Conservation (phyloP, 176 grass and related monocot genomes). For the Calamus simplicifolius region DNA sequence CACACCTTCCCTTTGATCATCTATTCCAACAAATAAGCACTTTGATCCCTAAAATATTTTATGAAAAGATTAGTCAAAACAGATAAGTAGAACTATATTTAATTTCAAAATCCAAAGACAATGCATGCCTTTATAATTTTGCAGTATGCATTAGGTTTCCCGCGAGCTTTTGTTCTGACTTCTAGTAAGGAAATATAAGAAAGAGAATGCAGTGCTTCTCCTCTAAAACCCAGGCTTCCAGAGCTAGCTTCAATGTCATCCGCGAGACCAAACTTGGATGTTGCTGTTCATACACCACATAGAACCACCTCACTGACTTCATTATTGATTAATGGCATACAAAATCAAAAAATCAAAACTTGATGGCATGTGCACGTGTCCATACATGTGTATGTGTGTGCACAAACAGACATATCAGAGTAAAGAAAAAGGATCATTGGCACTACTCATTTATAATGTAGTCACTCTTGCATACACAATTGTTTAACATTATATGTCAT, state of each 20-base stretch:
- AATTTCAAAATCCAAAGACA: slow-evolving; percentile 15
- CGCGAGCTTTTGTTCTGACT: slow-evolving; percentile 81
- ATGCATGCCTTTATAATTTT: slow-evolving; percentile 79
- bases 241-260: slow-evolving; percentile 15
- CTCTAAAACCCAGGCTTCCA: slow-evolving; percentile 51
- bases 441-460: too few relatives aligned
- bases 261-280: slow-evolving; percentile 46
- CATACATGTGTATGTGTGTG: too few relatives aligned
- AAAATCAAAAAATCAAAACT: too few relatives aligned
- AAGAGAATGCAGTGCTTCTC: slow-evolving; percentile 71
- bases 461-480: too few relatives aligned
- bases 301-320: background rate
- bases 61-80: slow-evolving; percentile 3
- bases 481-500: too few relatives aligned
- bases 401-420: too few relatives aligned
- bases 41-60: slow-evolving; percentile 60
- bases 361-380: too few relatives aligned
- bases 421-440: too few relatives aligned
- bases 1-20: slow-evolving; percentile 82
- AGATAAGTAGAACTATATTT: slow-evolving; percentile 20
- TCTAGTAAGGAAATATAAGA: slow-evolving; percentile 91
- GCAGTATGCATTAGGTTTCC: slow-evolving; percentile 89
- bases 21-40: slow-evolving; percentile 84
- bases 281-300: slow-evolving; percentile 33
- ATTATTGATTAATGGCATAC: too few relatives aligned